Evolutionary conservation across 257 asterid genomes (phyloP).

Genomic region (Solanum chilense): DNA sequence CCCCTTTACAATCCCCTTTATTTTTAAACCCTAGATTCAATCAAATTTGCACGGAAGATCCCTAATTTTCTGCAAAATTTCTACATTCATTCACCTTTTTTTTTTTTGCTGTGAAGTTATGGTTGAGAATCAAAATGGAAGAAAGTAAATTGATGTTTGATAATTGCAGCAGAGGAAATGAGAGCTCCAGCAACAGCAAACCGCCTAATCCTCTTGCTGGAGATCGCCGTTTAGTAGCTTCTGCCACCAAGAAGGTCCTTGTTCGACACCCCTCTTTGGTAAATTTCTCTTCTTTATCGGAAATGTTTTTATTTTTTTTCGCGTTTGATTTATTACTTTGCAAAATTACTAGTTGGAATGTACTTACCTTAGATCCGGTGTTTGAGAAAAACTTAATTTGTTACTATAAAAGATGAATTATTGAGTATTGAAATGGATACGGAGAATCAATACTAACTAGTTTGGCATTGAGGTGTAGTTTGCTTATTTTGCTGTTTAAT

Average conservation of each 20-base stretch:
- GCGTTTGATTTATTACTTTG: background rate
- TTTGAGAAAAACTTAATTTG: background rate
- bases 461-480: background rate
- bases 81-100: background rate
- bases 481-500: background rate
- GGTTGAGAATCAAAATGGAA: conserved; percentile 71
- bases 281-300: background rate
- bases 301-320: background rate
- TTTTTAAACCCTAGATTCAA: background rate
- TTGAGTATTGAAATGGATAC: background rate
- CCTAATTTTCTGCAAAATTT: background rate
- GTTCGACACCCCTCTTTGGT: conserved; percentile 72
- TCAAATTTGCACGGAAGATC: background rate
- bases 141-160: conserved; percentile 40
- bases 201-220: conserved; percentile 59
- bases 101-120: conserved; percentile 16
- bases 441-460: background rate
- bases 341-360: background rate
- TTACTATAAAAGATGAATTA: background rate
- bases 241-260: conserved; percentile 31
- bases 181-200: conserved; percentile 48
- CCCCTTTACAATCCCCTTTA: background rate
- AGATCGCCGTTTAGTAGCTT: conserved; percentile 22
- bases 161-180: conserved; percentile 27
- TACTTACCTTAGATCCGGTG: background rate